These are phyloP conservation scores for Leonotis leonurus DNA, from an alignment of 257 asterid genomes.

Conservation along the genomic window DNA sequence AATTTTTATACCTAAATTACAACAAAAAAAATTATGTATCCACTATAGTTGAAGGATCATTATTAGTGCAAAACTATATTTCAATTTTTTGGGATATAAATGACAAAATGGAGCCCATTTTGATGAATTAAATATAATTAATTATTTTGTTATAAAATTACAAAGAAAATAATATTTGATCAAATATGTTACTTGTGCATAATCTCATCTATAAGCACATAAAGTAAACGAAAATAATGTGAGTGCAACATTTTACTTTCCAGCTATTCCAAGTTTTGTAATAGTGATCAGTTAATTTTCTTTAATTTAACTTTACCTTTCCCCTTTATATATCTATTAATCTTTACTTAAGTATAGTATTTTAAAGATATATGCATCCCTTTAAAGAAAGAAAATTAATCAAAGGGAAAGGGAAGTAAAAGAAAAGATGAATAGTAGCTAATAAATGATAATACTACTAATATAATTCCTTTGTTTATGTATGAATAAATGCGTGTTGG, in stretches of 20 bases:
- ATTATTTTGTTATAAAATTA: not conserved
- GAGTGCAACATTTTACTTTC: not conserved
- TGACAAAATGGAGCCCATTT: slow-evolving; percentile 11
- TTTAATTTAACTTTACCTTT: not conserved
- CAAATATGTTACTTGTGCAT: not conserved
- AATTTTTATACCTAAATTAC: slow-evolving; percentile 4
- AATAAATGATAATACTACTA: too few relatives aligned
- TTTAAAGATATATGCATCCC: too few relatives aligned
- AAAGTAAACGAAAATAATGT: not conserved
- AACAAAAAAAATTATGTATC: not conserved
- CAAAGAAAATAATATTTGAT: not conserved
- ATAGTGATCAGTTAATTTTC: not conserved
- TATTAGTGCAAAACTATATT: not conserved
- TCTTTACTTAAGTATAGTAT: too few relatives aligned
- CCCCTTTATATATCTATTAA: not conserved
- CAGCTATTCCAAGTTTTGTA: not conserved
- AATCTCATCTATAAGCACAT: not conserved
- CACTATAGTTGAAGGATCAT: slow-evolving; percentile 19
- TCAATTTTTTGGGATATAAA: not conserved
- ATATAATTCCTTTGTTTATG: not conserved
- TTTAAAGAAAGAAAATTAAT: too few relatives aligned
- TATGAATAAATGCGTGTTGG: not conserved
- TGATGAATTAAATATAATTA: not conserved
- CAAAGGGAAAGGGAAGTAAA: too few relatives aligned
- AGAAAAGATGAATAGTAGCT: too few relatives aligned